Base-by-base conservation (phyloP, 257 asterid species). In the Capsicum pubescens region DNA sequence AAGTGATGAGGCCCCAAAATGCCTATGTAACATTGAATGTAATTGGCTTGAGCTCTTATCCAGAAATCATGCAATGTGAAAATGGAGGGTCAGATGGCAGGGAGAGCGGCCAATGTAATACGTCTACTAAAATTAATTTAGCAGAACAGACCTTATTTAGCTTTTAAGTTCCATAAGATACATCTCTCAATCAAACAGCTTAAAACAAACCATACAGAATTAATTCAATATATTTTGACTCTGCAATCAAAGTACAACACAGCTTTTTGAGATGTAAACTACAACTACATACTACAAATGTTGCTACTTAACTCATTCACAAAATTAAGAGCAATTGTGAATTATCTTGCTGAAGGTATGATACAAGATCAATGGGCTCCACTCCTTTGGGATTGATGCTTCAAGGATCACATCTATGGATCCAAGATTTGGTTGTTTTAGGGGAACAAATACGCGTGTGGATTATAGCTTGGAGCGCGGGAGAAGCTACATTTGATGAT, bases 171-270 rank as follows among this genome's bases (percentile, higher is more conserved):
- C 26, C 59, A 72, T 11, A 72, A 64, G 10, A 58, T 58, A 3
- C 36, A 61, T 61, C 7, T n/a, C 68, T 10, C 6, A 19, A 61
- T 19, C 36, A 61, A 61, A 70, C 36, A 70, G 21, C 2, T 70
- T 70, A 0, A 70, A 19, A 71, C 39, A 76, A 46, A 71, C 80
- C 50, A 48, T 7, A 48, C 44, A 48, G n/a, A 19, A 72, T 72
- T 48, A 72, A 48, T 19, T 48, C 80, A 59, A 72, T 26, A 48
- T 48, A 19, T 19, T 68, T 48, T 52, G 81, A 76, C 14, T 0
- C 13, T 76, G 63, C 48, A 52, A 74, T 74, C 80, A 74, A 76
- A 76, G 26, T 76, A 72, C 42, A 72, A 72, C 59, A 72, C 80
- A 48, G n/a, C 10, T 48, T 48, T 72, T 48, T 72, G 59, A 72